phyloP scores from a whole-genome alignment of 805 yeast genomes.

The Candida sphagnicola region DNA sequence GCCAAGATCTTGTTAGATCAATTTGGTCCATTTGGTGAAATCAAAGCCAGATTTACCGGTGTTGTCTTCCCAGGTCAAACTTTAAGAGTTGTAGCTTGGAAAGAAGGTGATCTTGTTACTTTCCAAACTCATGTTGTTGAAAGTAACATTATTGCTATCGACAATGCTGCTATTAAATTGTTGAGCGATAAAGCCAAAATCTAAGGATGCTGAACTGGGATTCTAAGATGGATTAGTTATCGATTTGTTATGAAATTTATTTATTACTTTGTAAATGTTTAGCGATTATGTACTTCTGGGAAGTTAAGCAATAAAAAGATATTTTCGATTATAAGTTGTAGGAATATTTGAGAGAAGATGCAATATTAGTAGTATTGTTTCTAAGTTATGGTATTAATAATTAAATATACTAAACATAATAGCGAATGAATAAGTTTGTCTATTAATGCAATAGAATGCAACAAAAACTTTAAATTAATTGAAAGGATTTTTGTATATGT shows the following conservation, averaged over 20 bases:
- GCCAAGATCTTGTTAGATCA: slow-evolving; percentile 73
- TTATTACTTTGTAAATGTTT: slow-evolving; percentile 3
- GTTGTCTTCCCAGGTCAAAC: slow-evolving; percentile 95
- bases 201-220: slow-evolving; percentile 11
- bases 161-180: slow-evolving; percentile 79
- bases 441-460: too few relatives aligned
- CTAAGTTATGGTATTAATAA: not conserved
- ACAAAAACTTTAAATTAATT: not conserved
- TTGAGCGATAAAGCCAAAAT: slow-evolving; percentile 38
- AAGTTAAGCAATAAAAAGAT: not conserved
- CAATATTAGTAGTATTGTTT: too few relatives aligned
- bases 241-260: slow-evolving; percentile 4
- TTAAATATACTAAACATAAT: not conserved
- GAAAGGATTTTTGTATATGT: slow-evolving; percentile 3
- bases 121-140: slow-evolving; percentile 84
- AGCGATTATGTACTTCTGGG: not conserved
- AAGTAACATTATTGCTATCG: slow-evolving; percentile 72
- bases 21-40: slow-evolving; percentile 77
- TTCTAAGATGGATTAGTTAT: not conserved
- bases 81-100: slow-evolving; percentile 81
- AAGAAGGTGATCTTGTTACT: slow-evolving; percentile 59
- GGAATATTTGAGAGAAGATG: too few relatives aligned
- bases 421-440: too few relatives aligned
- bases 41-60: slow-evolving; percentile 87
- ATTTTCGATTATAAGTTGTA: too few relatives aligned